These are phyloP conservation scores for Phytophthora melonis DNA, from an alignment of 352 stramenopile species.

Conservation along the genomic window DNA sequence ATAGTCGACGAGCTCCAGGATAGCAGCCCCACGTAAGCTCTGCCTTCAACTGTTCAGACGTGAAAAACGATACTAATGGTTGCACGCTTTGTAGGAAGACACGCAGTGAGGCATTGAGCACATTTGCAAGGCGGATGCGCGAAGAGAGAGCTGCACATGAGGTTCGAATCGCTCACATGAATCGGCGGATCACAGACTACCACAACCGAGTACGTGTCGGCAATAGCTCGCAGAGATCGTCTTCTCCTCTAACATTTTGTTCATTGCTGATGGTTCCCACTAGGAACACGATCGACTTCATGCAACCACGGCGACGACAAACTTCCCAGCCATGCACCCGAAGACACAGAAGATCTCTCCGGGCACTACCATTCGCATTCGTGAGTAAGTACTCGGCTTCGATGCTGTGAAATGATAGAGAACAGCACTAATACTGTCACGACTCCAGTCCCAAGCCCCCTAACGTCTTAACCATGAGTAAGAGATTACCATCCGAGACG, in stretches of 20 bases:
- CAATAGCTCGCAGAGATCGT: neutral
- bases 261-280: slow-evolving; percentile 10
- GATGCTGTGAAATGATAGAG: neutral
- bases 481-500: slow-evolving; percentile 35
- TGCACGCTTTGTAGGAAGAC: slow-evolving; percentile 36
- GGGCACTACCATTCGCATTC: slow-evolving; percentile 69
- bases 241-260: neutral
- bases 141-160: slow-evolving; percentile 66
- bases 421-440: slow-evolving; percentile 1
- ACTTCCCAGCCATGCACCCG: slow-evolving; percentile 87
- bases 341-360: slow-evolving; percentile 75
- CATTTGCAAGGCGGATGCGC: slow-evolving; percentile 65
- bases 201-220: slow-evolving; percentile 59
- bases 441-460: slow-evolving; percentile 61
- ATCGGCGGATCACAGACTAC: slow-evolving; percentile 83
- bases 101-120: slow-evolving; percentile 66
- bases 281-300: slow-evolving; percentile 75
- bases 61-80: neutral
- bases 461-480: slow-evolving; percentile 58
- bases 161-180: slow-evolving; percentile 80
- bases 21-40: slow-evolving; percentile 56
- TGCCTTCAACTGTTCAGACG: neutral
- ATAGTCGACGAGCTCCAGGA: slow-evolving; percentile 52
- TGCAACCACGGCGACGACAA: slow-evolving; percentile 70
- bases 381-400: slow-evolving; percentile 50